Base-by-base conservation (phyloP, 2,329 filamentous ascomycete genomes). In the Neoarthrinium moseri region DNA sequence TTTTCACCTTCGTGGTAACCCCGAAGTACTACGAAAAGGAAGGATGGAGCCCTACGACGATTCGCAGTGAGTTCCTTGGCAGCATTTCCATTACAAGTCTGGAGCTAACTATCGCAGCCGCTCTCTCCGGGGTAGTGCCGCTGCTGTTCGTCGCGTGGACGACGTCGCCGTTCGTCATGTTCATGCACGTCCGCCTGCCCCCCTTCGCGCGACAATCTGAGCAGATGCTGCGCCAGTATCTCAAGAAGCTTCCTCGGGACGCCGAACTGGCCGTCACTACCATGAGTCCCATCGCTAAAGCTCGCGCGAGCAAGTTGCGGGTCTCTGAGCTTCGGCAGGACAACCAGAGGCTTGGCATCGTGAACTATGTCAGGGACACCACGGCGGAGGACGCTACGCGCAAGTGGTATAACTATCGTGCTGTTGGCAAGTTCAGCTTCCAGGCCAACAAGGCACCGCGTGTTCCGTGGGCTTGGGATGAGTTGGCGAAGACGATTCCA, bases 141-240 rank as follows among this genome's bases (percentile, higher is more conserved):
- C 69, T 90, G 56, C 47, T 81, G 27, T 80, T 84, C 57, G 74
- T 89, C 18, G 72, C 77, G 27, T 86, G 83, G 62, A 77, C 78
- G 37, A 82, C 84, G 2, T 74, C 80, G 1, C 86, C 89, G 3
- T 88, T 87, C 58, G 87, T 92, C 6, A 82, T 83, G 32, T 83
- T 84, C 58, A 75, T 94, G 49, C 81, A 87, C 63, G 69, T 94
- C 40, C 77, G 79, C 18, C 72, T 91, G 2, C 89, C 89, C 0
- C 62, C 72, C 1, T 78, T 77, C 53, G 87, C 86, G 13, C 80
- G 86, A 35, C 65, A 73, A 30, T 86, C 84, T 1, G 77, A 76
- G 26, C 68, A 76, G 22, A 65, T 75, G 40, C 69, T 87, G 18
- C 66, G 74, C 47, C 73, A 74, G 45, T 84, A 78, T 59, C 66